Evolutionary conservation across 2,329 filamentous ascomycete genomes (phyloP).

Genomic region (Botrytis medusae): DNA sequence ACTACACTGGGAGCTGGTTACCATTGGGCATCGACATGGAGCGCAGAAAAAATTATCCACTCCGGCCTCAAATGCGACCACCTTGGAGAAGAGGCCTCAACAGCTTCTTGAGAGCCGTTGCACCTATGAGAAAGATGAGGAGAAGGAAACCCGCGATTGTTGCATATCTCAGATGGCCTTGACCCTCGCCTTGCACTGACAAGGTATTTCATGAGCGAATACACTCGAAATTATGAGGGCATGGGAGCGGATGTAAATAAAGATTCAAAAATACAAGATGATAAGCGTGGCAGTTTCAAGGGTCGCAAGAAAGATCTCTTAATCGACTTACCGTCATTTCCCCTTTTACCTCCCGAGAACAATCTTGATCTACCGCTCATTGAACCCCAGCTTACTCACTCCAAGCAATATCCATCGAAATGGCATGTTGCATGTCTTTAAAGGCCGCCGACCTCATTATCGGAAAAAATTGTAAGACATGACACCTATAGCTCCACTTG

Average conservation of each 20-base stretch:
- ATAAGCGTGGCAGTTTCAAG: neutral
- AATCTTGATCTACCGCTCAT: neutral
- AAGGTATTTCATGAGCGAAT: neutral
- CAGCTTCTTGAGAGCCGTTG: neutral
- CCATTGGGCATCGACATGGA: neutral
- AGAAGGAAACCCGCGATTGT: neutral
- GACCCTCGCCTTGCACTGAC: constrained; percentile 1
- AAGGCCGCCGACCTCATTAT: constrained; percentile 13
- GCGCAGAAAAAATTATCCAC: neutral
- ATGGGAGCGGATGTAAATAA: neutral
- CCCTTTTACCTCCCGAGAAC: too few species aligned
- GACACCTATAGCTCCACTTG: neutral
- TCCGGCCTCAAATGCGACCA: neutral
- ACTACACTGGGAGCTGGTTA: too few species aligned
- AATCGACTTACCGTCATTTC: neutral
- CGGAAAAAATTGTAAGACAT: neutral
- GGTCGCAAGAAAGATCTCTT: neutral
- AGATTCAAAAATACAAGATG: neutral
- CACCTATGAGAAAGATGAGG: neutral
- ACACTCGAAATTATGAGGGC: neutral
- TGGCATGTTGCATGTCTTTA: neutral
- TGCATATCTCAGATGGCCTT: constrained; percentile 7
- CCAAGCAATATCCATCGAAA: neutral
- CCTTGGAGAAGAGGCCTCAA: neutral
- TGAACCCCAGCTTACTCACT: too few species aligned